Percentiles rank a stretch among this genome's conserved stretches.
Conservation (phyloP, 2,329 filamentous ascomycete genomes). For the Nemania serpens region DNA sequence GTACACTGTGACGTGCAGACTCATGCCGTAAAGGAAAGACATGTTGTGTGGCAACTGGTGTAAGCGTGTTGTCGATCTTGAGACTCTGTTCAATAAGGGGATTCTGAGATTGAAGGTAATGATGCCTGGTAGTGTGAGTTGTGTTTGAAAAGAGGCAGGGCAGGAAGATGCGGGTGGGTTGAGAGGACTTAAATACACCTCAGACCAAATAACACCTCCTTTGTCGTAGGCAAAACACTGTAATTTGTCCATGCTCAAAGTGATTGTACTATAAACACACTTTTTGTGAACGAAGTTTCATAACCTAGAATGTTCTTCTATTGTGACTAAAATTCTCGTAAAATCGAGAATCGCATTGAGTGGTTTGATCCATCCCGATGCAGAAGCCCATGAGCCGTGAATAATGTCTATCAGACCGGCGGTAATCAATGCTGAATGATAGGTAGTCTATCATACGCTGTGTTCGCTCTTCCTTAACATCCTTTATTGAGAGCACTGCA, state of each 20-base stretch:
- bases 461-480: too few relatives aligned
- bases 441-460: too few relatives aligned
- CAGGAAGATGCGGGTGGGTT: not conserved
- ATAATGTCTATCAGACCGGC: too few relatives aligned
- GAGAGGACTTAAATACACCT: constrained; percentile 9
- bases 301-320: too few relatives aligned
- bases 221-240: not conserved
- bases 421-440: too few relatives aligned
- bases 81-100: not conserved
- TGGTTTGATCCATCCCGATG: too few relatives aligned
- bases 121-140: not conserved
- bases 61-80: not conserved
- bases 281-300: too few relatives aligned
- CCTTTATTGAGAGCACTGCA: too few relatives aligned
- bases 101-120: not conserved
- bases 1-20: constrained; percentile 35
- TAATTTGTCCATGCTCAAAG: not conserved
- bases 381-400: too few relatives aligned
- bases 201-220: not conserved
- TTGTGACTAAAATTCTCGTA: too few relatives aligned
- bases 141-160: not conserved
- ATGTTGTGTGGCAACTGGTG: not conserved
- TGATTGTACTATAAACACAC: not conserved
- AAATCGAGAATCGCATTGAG: too few relatives aligned
- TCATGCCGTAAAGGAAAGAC: constrained; percentile 22